Evolutionary conservation across 345 rosid genomes (phyloP).

Genomic region (Euphorbia peplus): DNA sequence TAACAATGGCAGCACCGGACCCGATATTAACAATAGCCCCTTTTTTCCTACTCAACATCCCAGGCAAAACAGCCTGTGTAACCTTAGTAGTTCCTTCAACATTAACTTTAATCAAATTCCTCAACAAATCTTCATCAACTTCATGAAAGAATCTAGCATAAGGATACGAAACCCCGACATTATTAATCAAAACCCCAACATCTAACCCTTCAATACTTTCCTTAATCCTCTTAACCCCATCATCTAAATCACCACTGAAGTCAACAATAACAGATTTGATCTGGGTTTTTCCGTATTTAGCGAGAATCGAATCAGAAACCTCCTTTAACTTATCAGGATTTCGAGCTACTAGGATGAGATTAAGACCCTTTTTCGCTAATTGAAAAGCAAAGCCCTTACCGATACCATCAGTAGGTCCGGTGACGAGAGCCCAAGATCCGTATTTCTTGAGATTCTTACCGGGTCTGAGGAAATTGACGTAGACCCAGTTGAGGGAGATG

Average conservation of each 20-base stretch:
- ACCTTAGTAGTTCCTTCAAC: conserved; percentile 94
- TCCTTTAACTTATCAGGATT: conserved; percentile 63
- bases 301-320: conserved; percentile 55
- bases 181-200: conserved; percentile 77
- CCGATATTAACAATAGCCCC: conserved; percentile 96
- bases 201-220: conserved; percentile 70
- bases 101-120: conserved; percentile 62
- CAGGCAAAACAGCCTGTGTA: conserved; percentile 73
- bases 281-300: conserved; percentile 46
- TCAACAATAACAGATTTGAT: conserved; percentile 73
- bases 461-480: conserved; percentile 80
- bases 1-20: conserved; percentile 82
- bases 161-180: conserved; percentile 91
- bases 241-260: conserved; percentile 78
- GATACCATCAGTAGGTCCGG: conserved; percentile 93
- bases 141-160: conserved; percentile 93
- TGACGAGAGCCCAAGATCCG: conserved; percentile 94
- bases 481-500: conserved; percentile 56
- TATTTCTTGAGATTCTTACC: conserved; percentile 74
- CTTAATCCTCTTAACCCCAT: conserved; percentile 60
- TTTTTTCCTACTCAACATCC: conserved; percentile 76
- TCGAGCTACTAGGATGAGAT: conserved; percentile 80
- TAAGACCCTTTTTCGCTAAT: conserved; percentile 67
- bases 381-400: conserved; percentile 88
- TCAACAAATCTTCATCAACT: conserved; percentile 65